These are phyloP conservation scores for Candida montana DNA, from an alignment of 805 yeast genomes.

Conservation along the genomic window DNA sequence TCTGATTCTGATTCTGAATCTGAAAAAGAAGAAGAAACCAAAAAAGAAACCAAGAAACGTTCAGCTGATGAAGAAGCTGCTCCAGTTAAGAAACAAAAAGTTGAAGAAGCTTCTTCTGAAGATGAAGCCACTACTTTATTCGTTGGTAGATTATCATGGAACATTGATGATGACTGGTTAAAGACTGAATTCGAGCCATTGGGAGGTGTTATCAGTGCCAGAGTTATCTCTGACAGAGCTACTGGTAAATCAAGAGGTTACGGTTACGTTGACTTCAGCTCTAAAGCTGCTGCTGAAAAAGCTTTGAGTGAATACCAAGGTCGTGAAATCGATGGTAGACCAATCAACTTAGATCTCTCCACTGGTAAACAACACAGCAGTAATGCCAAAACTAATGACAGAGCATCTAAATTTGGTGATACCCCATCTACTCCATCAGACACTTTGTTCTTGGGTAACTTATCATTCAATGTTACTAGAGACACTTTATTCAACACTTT, in stretches of 20 bases:
- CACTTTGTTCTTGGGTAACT: slow-evolving; percentile 93
- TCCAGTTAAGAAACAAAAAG: slow-evolving; percentile 32
- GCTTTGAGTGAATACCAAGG: slow-evolving; percentile 86
- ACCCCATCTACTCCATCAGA: slow-evolving; percentile 88
- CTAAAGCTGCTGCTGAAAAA: slow-evolving; percentile 72
- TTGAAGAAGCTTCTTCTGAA: slow-evolving; percentile 28
- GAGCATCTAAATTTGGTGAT: slow-evolving; percentile 91
- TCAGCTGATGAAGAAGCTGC: slow-evolving; percentile 32
- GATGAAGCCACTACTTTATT: slow-evolving; percentile 83
- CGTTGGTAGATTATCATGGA: slow-evolving; percentile 97
- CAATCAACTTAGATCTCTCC: slow-evolving; percentile 89
- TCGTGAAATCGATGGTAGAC: slow-evolving; percentile 94
- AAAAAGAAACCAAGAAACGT: slow-evolving; percentile 30
- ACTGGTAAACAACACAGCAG: slow-evolving; percentile 69
- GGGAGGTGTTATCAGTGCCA: slow-evolving; percentile 82
- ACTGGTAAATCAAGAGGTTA: slow-evolving; percentile 94
- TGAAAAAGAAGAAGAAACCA: slow-evolving; percentile 24
- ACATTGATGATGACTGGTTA: slow-evolving; percentile 93
- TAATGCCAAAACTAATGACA: slow-evolving; percentile 51
- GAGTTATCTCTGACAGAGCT: slow-evolving; percentile 91
- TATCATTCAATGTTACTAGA: slow-evolving; percentile 84
- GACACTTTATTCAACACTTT: slow-evolving; percentile 71
- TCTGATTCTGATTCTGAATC: slow-evolving; percentile 15
- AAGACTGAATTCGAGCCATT: slow-evolving; percentile 73
- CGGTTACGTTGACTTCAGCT: slow-evolving; percentile 93